A percentile compares a stretch with the other conserved stretches of the same genome.
Evolutionary conservation across 495 filamentous ascomycete genomes (phyloP).

Genomic region (Hyaloscypha finlandica): DNA sequence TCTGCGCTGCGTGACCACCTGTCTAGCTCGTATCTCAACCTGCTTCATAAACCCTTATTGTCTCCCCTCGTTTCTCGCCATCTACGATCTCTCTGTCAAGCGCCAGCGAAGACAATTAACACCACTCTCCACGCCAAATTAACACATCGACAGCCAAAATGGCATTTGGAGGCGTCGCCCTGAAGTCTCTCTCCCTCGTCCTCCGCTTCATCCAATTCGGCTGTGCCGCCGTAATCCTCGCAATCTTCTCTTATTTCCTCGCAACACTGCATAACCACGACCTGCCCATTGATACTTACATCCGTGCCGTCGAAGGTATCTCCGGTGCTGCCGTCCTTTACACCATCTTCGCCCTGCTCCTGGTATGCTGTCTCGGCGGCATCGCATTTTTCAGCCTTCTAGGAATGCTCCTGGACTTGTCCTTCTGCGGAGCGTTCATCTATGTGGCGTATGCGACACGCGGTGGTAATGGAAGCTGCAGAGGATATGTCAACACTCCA

Average conservation of each 20-base stretch:
- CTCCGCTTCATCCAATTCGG: conserved; percentile 72
- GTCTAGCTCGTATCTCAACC: not conserved
- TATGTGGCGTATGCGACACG: conserved; percentile 63
- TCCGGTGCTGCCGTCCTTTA: conserved; percentile 74
- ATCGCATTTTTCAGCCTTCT: conserved; percentile 65
- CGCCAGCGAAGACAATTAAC: not conserved
- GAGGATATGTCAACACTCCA: conserved; percentile 63
- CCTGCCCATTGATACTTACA: conserved; percentile 59
- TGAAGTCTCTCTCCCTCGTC: conserved; percentile 63
- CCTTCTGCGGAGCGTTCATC: conserved; percentile 59
- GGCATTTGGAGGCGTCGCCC: conserved; percentile 54
- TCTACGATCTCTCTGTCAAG: not conserved
- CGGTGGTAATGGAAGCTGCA: conserved; percentile 62
- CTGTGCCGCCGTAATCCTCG: conserved; percentile 70
- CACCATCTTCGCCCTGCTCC: conserved; percentile 64
- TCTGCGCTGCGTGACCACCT: not conserved
- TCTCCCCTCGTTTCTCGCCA: not conserved
- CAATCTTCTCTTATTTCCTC: conserved; percentile 78
- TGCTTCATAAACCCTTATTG: not conserved
- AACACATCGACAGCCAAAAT: conserved; percentile 33
- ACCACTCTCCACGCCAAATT: not conserved
- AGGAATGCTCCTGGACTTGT: conserved; percentile 64
- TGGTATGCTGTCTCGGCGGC: conserved; percentile 80
- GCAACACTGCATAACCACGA: conserved; percentile 59
- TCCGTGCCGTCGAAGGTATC: conserved; percentile 80